phyloP scores from a whole-genome alignment of 106 monocot genomes.

The Agapanthus africanus region DNA sequence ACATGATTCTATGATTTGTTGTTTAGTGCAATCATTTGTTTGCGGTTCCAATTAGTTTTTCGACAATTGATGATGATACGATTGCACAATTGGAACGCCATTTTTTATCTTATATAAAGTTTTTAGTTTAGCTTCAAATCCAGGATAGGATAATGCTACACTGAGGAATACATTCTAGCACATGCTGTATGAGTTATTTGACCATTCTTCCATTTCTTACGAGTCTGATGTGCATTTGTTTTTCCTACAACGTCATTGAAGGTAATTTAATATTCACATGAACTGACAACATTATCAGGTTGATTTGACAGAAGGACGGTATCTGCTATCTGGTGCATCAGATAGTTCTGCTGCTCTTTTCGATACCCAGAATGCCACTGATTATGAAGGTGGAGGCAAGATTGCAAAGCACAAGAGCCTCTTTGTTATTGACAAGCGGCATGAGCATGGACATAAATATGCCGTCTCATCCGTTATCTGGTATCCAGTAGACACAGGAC shows the following conservation, averaged over 20 bases:
- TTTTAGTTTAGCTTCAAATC: too few species aligned
- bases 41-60: too few species aligned
- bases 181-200: not conserved
- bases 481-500: slow-evolving; percentile 95
- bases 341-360: slow-evolving; percentile 81
- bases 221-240: not conserved
- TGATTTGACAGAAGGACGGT: slow-evolving; percentile 80
- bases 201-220: not conserved
- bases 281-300: slow-evolving; percentile 44
- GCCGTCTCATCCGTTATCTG: slow-evolving; percentile 66
- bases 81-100: too few species aligned
- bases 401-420: slow-evolving; percentile 65
- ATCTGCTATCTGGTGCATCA: slow-evolving; percentile 83
- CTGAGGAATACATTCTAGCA: not conserved
- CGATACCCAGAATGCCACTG: slow-evolving; percentile 56
- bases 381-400: slow-evolving; percentile 35
- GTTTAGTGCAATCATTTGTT: too few species aligned
- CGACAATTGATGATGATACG: too few species aligned
- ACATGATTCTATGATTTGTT: not conserved
- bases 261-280: slow-evolving; percentile 3
- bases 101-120: too few species aligned
- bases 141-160: too few species aligned
- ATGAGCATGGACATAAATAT: slow-evolving; percentile 63
- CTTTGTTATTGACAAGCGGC: slow-evolving; percentile 71
- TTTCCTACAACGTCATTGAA: not conserved